Base-by-base conservation (phyloP, 2,329 filamentous ascomycete species). In the Scolecobasidium constrictum region DNA sequence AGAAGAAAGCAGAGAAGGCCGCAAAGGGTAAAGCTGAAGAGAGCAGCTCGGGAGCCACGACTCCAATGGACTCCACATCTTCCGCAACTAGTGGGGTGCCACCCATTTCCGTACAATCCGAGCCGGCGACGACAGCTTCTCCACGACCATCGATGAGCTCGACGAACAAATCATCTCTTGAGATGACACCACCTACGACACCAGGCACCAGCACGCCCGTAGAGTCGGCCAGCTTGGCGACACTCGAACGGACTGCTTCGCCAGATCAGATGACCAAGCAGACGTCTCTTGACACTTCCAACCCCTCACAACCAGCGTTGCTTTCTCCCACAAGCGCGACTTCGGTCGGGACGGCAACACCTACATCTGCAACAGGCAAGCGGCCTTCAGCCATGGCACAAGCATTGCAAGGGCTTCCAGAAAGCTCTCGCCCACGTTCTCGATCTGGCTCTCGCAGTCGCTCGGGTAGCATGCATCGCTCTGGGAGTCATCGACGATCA, bases 351-450 rank as follows among this genome's bases (percentile, higher is more conserved):
- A 9, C 26, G n/a, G 26, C 9, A 9, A 31, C 26, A 31, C 9
- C 26, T 7, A 31, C 26, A 9, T 31, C 26, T 7, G 26, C 26
- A n/a, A 31, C 9, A 9, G 26, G 26, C 26, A 31, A 31, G n/a
- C 26, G 26, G 9, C 26, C 26, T 9, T 31, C 26, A 31, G 26
- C 43, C 12, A 40, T 45, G 43, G 43, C 43, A 9, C 22, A 45
- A 18, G 43, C 38, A 1, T 31, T 45, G 15, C 43, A 31, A 13
- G 31, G 9, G 18, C 34, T 44, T 7, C 36, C 43, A 26, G 37
- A 45, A 26, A 19, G 15, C 15, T 40, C 36, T 35, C 43, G 38
- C n/a, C 42, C 42, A 5, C 43, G 38, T 15, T 41, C 43, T 6
- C 21, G 5, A 3, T 40, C 36, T 17, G 21, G 38, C 4, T 31